Conservation (phyloP, 768 basidiomycete species). For the Boletus rubescentipes region DNA sequence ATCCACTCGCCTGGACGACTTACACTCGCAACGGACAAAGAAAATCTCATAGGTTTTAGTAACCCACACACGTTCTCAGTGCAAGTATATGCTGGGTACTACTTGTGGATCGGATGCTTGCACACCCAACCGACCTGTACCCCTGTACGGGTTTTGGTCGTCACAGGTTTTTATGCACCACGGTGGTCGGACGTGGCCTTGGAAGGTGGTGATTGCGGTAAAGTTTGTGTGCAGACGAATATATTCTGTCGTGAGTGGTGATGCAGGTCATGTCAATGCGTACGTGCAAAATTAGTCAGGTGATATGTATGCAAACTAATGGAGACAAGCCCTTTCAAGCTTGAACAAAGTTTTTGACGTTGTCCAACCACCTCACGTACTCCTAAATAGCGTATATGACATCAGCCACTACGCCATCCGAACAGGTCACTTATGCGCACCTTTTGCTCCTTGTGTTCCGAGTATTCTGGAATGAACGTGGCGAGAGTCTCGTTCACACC, state of each 20-base stretch:
- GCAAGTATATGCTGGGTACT: too few relatives aligned
- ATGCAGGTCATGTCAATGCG: conserved; percentile 19
- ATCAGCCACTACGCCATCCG: conserved; percentile 6
- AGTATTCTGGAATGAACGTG: conserved; percentile 84
- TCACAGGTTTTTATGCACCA: too few relatives aligned
- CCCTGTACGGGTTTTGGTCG: too few relatives aligned
- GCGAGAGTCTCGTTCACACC: conserved; percentile 84
- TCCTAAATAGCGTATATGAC: conserved; percentile 50
- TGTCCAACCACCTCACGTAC: conserved; percentile 86
- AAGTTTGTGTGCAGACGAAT: too few relatives aligned
- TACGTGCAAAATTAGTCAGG: conserved; percentile 7
- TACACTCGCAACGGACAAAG: too few relatives aligned
- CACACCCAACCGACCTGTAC: too few relatives aligned
- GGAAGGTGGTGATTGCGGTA: too few relatives aligned
- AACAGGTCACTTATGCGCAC: conserved; percentile 37
- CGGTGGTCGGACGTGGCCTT: too few relatives aligned
- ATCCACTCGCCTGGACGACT: too few relatives aligned
- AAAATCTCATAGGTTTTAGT: too few relatives aligned
- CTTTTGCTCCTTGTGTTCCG: conserved; percentile 91
- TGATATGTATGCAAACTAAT: not conserved
- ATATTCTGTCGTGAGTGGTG: conserved; percentile 6
- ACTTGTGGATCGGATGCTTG: too few relatives aligned
- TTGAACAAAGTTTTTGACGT: conserved; percentile 82
- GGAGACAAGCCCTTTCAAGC: conserved; percentile 28
- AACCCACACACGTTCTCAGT: too few relatives aligned